Evolutionary conservation across 805 yeast genomes (phyloP).

Genomic region (Pichia occidentalis): DNA sequence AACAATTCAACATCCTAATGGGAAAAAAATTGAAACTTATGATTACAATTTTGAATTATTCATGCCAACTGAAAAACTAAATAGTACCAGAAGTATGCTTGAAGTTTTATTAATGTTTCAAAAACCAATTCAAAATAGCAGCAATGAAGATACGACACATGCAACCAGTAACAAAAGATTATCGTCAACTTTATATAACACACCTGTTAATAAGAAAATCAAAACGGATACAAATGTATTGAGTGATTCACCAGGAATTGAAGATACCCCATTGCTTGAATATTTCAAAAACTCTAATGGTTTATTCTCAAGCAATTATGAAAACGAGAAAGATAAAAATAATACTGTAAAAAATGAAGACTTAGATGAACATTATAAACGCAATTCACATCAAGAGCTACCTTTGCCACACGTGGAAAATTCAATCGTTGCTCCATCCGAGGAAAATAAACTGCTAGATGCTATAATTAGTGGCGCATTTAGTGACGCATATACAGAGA

Average conservation of each 20-base stretch:
- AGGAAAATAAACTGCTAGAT: conserved; percentile 11
- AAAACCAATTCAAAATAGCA: background rate
- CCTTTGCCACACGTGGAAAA: too few species aligned
- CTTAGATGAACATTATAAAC: too few species aligned
- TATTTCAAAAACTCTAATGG: conserved; percentile 8
- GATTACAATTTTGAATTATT: conserved; percentile 55
- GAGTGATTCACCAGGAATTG: conserved; percentile 16
- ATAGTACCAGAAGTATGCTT: conserved; percentile 28
- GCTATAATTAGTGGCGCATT: conserved; percentile 18
- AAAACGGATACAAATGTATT: conserved; percentile 27
- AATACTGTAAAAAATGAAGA: too few species aligned
- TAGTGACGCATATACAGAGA: conserved; percentile 43
- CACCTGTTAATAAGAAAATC: conserved; percentile 9
- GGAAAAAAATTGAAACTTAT: conserved; percentile 54
- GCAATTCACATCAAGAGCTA: too few species aligned
- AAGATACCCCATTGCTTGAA: conserved; percentile 12
- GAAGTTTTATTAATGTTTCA: conserved; percentile 49
- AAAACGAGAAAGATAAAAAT: background rate
- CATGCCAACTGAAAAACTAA: conserved; percentile 41
- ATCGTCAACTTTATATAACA: background rate
- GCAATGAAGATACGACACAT: too few species aligned
- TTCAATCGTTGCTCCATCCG: too few species aligned
- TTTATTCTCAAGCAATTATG: conserved; percentile 9
- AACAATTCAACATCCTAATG: conserved; percentile 41
- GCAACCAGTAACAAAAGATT: background rate